A percentile compares a stretch with the other conserved stretches of the same genome.
These are phyloP conservation scores for Millerago galiae DNA, from an alignment of 805 yeast species.

Conservation along the genomic window DNA sequence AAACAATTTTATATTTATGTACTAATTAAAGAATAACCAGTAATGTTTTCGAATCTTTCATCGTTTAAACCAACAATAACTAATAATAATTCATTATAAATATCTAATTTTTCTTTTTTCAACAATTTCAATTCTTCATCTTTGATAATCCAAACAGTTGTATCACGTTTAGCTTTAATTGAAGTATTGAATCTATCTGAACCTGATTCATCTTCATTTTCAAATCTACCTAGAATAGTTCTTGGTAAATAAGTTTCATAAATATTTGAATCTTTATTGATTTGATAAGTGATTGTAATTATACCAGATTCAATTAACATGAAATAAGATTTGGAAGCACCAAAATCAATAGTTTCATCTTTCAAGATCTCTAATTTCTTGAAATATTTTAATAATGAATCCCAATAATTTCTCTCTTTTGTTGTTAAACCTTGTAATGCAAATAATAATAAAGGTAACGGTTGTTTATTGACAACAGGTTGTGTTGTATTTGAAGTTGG, in stretches of 20 bases:
- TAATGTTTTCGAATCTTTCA: conserved; percentile 66
- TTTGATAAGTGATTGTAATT: conserved; percentile 43
- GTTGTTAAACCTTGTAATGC: conserved; percentile 39
- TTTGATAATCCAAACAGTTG: conserved; percentile 65
- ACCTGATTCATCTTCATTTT: conserved; percentile 20
- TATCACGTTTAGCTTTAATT: conserved; percentile 52
- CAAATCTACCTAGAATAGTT: conserved; percentile 46
- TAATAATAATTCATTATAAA: conserved; percentile 58
- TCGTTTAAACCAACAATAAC: conserved; percentile 58
- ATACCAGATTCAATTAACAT: conserved; percentile 55
- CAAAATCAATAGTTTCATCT: conserved; percentile 45
- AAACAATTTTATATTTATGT: no score
- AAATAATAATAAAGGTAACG: conserved; percentile 38
- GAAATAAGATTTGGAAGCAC: conserved; percentile 31
- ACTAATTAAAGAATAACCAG: conserved; percentile 69
- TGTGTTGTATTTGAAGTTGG: no score
- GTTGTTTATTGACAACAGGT: conserved; percentile 19
- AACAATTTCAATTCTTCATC: conserved; percentile 39
- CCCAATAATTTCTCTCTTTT: conserved; percentile 54
- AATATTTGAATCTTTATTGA: conserved; percentile 28
- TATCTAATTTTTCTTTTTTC: conserved; percentile 39
- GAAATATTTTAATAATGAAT: conserved; percentile 50
- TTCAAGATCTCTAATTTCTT: conserved; percentile 40
- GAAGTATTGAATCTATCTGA: conserved; percentile 36
- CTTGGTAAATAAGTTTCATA: conserved; percentile 44